phyloP scores from a whole-genome alignment of 768 basidiomycete genomes.

The Baorangia bicolor region DNA sequence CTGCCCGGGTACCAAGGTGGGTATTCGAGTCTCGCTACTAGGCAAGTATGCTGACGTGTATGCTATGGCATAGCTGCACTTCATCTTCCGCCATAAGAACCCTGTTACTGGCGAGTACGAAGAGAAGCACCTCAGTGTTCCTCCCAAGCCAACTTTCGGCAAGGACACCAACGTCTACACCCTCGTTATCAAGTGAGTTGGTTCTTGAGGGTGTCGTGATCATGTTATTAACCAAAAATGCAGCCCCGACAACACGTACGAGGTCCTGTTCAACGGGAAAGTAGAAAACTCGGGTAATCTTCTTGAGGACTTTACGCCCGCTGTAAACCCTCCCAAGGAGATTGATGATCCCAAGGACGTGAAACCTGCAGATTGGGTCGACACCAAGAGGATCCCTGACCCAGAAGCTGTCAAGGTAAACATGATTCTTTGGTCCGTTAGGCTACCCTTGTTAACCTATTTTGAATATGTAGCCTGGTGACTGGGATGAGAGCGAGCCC shows the following conservation, averaged over 20 bases:
- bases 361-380: conserved; percentile 95
- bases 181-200: conserved; percentile 80
- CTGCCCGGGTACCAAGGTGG: conserved; percentile 86
- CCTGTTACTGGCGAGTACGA: conserved; percentile 90
- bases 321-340: conserved; percentile 91
- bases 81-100: conserved; percentile 98
- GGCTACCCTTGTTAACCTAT: neutral
- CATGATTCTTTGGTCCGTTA: neutral
- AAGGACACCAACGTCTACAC: conserved; percentile 95
- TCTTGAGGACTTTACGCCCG: conserved; percentile 89
- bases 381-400: conserved; percentile 81
- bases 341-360: conserved; percentile 90
- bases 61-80: conserved; percentile 68
- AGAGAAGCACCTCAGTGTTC: conserved; percentile 89
- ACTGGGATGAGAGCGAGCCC: conserved; percentile 98
- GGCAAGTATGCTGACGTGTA: conserved; percentile 1
- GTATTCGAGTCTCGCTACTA: neutral
- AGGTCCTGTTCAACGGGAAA: conserved; percentile 88
- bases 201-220: neutral
- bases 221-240: neutral
- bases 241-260: conserved; percentile 92
- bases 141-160: conserved; percentile 84
- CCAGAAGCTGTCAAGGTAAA: conserved; percentile 76
- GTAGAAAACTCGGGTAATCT: conserved; percentile 76
- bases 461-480: conserved; percentile 60